These are phyloP conservation scores for Jimgerdemannia flammicorona DNA, from an alignment of 192 early-diverging fungal genomes.

Conservation along the genomic window DNA sequence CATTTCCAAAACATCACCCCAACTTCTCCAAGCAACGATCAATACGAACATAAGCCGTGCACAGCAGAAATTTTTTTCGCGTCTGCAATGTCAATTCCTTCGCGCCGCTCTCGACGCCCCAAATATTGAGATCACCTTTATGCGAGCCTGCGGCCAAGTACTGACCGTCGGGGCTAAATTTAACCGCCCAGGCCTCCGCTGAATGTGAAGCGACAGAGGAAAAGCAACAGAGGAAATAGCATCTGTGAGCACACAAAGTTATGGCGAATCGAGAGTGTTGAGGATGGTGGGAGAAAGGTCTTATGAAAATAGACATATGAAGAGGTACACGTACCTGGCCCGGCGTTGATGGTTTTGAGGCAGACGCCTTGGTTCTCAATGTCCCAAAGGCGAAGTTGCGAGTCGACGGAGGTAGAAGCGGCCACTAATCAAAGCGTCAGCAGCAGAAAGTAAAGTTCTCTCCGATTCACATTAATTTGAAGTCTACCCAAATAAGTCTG, in stretches of 20 bases:
- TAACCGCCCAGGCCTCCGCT: conserved; percentile 74
- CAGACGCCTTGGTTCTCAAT: conserved; percentile 44
- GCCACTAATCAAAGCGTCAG: conserved; percentile 36
- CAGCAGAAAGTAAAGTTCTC: not conserved
- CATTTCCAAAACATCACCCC: not conserved
- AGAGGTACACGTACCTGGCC: conserved; percentile 35
- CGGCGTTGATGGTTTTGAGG: conserved; percentile 58
- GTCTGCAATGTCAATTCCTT: conserved; percentile 66
- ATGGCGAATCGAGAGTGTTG: too few relatives aligned
- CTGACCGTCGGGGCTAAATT: conserved; percentile 70
- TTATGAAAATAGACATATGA: too few relatives aligned
- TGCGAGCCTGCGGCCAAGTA: conserved; percentile 71
- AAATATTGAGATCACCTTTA: conserved; percentile 68
- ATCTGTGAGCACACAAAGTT: not conserved
- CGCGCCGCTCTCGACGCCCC: conserved; percentile 60
- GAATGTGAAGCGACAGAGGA: conserved; percentile 1
- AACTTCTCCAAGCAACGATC: not conserved
- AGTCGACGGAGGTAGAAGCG: conserved; percentile 74
- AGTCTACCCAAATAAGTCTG: too few relatives aligned
- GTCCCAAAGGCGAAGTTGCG: conserved; percentile 78
- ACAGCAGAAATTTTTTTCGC: conserved; percentile 75
- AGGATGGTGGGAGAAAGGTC: too few relatives aligned
- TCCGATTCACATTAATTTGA: not conserved
- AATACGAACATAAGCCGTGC: conserved; percentile 65
- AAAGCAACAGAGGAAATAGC: not conserved